These are phyloP conservation scores for Magnaporthales sp. DNA, from an alignment of 2,329 filamentous ascomycete genomes.

Conservation along the genomic window DNA sequence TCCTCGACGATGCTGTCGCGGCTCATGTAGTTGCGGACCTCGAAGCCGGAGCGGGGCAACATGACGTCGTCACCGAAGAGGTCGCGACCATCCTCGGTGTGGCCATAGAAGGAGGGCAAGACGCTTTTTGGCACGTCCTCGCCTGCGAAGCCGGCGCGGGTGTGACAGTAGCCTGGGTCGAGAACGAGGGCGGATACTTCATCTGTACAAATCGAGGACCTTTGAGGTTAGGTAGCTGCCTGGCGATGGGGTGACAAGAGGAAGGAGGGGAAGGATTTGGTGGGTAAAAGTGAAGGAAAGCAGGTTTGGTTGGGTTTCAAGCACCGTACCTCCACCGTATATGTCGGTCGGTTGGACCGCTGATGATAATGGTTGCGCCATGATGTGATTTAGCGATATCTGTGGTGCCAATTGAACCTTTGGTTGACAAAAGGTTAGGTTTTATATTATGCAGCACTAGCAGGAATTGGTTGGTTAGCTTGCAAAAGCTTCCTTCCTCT, in stretches of 20 bases:
- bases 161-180: conserved; percentile 85
- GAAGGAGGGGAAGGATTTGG: conserved; percentile 6
- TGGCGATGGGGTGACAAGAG: conserved; percentile 9
- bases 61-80: conserved; percentile 90
- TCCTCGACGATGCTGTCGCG: conserved; percentile 87
- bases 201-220: conserved; percentile 43
- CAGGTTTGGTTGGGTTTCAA: not conserved
- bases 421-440: not conserved
- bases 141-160: conserved; percentile 91
- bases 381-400: not conserved
- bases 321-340: conserved; percentile 49
- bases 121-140: conserved; percentile 96
- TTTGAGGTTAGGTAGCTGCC: conserved; percentile 10
- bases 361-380: conserved; percentile 41
- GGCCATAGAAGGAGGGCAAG: conserved; percentile 81
- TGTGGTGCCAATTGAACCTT: not conserved
- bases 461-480: not conserved
- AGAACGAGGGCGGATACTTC: conserved; percentile 96
- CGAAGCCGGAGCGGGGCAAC: conserved; percentile 64
- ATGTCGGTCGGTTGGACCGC: conserved; percentile 52
- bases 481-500: not conserved
- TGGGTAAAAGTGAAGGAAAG: not conserved
- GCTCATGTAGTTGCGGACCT: conserved; percentile 88
- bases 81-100: conserved; percentile 41
- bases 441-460: not conserved